A percentile compares a stretch with the other conserved stretches of the same genome.
These are phyloP conservation scores for Periconia digitata DNA, from an alignment of 2,329 filamentous ascomycete species.

Conservation along the genomic window DNA sequence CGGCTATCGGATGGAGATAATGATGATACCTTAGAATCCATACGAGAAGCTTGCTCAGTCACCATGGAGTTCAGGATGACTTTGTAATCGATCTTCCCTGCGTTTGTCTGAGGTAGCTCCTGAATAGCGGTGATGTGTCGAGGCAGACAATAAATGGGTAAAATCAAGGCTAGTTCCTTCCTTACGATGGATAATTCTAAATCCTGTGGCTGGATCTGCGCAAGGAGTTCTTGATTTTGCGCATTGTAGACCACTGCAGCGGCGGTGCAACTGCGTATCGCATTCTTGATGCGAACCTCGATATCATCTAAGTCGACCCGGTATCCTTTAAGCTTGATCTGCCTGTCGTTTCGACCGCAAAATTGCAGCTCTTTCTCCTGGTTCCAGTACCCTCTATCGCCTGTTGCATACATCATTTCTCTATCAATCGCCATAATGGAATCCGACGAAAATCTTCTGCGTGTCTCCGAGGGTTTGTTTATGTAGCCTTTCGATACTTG, in stretches of 20 bases:
- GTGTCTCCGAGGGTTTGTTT: conserved; percentile 28
- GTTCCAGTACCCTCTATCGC: conserved; percentile 45
- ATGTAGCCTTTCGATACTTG: conserved; percentile 50
- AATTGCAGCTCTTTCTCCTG: conserved; percentile 40
- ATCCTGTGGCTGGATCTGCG: conserved; percentile 25
- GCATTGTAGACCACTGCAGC: conserved; percentile 25
- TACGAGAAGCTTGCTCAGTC: neutral
- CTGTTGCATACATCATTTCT: conserved; percentile 46
- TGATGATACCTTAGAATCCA: neutral
- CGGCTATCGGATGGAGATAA: too few species aligned
- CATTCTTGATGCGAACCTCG: conserved; percentile 26
- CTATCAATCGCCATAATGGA: conserved; percentile 14
- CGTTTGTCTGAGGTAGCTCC: conserved; percentile 31
- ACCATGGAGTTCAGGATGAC: conserved; percentile 13
- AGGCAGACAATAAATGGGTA: conserved; percentile 28
- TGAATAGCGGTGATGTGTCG: conserved; percentile 21
- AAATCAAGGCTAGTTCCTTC: neutral
- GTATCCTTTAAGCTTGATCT: conserved; percentile 44
- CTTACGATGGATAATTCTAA: conserved; percentile 9
- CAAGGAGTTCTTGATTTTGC: conserved; percentile 28
- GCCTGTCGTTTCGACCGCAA: conserved; percentile 47
- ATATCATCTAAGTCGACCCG: conserved; percentile 47
- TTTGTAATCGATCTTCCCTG: conserved; percentile 40
- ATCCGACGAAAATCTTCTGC: conserved; percentile 37
- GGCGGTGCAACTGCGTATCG: conserved; percentile 1